Base-by-base conservation (phyloP, 768 basidiomycete genomes). In the Boletellus emodensis region DNA sequence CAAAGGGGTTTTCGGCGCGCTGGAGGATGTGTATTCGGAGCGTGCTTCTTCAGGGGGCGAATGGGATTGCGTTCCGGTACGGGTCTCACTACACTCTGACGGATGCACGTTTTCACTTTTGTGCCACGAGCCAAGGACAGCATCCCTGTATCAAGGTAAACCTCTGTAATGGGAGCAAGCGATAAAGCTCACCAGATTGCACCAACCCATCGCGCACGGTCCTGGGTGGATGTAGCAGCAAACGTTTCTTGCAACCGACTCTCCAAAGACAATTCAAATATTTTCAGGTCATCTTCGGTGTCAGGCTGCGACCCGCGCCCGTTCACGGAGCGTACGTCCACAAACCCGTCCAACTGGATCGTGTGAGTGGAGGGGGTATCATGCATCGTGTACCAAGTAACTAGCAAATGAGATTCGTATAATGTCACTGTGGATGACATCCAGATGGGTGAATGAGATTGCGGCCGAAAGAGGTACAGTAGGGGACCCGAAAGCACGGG, bases 131-230 rank as follows among this genome's bases (percentile, higher is more conserved):
- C 72, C 70, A 30, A 87, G 68, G 22, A 86, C 71, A 5, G 72
- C 71, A 61, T 87, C 83, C 85, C 85, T 85, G 56, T 5, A 35
- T 17, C 36, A 13, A 49, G 35, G 52, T 57, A 24, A 49, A 40
- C 35, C 46, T 40, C 14, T 1, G 4, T 20, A 34, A 20, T 24
- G 32, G 7, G 44, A 2, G 40, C 30, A 34, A 18, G 8, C 10
- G 10, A 46, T 46, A 48, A 18, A 42, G 32, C 74, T 60, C 63
- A 87, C 87, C 87, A 90, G 41, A 89, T 80, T 3, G 82, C 78
- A 58, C 83, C 84, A 44, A 90, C 76, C 87, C 87, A 90, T 9
- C 75, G 76, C 4, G 85, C 85, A 44, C 87, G 73, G 49, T 85
- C 84, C 51, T 77, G 74, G 24, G 80, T 76, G 18, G 81, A 81